Percentiles rank a stretch among this genome's conserved stretches.
Conservation (phyloP, 148 eudicot genomes). For the Rhododendron henanense region DNA sequence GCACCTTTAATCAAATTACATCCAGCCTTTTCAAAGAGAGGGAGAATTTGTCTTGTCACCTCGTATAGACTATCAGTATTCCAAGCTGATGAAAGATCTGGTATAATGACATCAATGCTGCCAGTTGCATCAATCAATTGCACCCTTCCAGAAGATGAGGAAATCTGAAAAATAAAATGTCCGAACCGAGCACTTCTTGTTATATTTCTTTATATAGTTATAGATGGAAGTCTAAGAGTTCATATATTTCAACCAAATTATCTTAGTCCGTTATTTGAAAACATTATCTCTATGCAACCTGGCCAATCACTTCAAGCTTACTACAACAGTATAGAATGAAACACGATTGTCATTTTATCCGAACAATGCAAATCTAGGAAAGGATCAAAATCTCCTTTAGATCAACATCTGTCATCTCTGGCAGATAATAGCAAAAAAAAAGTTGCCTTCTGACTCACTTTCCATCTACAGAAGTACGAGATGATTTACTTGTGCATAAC, state of each 20-base stretch:
- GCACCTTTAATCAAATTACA: conserved; percentile 10
- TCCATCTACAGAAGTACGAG: neutral
- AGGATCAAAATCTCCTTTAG: neutral
- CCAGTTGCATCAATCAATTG: conserved; percentile 74
- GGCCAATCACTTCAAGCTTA: neutral
- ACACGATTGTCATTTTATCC: neutral
- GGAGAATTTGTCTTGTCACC: conserved; percentile 31
- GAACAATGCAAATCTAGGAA: neutral
- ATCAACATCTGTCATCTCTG: neutral
- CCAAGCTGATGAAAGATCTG: conserved; percentile 68
- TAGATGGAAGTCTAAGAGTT: neutral
- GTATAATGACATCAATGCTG: conserved; percentile 61
- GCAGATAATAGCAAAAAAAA: neutral
- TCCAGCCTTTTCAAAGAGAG: neutral
- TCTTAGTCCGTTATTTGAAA: neutral
- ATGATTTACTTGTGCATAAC: conserved; percentile 1
- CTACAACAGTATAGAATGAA: neutral
- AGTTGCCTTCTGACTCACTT: neutral
- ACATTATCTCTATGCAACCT: neutral
- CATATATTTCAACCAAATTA: neutral
- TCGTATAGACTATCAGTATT: conserved; percentile 43
- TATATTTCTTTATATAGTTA: neutral
- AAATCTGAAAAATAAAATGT: conserved; percentile 43
- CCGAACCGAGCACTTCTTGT: neutral
- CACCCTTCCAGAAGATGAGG: conserved; percentile 65